Evolutionary conservation across 345 rosid species (phyloP).

Genomic region (Salix arbutifolia): DNA sequence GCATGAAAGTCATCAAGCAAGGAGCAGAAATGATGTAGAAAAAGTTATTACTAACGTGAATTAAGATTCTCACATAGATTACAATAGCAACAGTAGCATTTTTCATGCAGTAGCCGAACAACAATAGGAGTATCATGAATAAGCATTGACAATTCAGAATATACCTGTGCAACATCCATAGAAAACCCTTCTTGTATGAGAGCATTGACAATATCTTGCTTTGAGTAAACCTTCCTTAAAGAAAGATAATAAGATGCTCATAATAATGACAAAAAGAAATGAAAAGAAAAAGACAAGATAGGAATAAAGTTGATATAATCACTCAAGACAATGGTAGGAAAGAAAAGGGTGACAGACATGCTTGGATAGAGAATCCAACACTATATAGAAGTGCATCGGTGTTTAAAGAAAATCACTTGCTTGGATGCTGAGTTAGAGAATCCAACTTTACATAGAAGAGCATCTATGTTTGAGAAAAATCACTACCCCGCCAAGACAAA

Average conservation of each 20-base stretch:
- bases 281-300: too few relatives aligned
- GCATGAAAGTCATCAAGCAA: not conserved
- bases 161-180: conserved; percentile 63
- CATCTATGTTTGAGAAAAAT: too few relatives aligned
- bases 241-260: conserved; percentile 10
- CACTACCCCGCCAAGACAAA: not conserved
- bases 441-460: too few relatives aligned
- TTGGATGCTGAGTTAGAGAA: too few relatives aligned
- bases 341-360: not conserved
- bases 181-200: conserved; percentile 57
- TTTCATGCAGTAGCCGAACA: not conserved
- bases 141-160: not conserved
- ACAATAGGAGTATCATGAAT: too few relatives aligned
- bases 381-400: too few relatives aligned
- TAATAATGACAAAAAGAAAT: not conserved
- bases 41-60: not conserved
- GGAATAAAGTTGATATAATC: not conserved
- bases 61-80: not conserved
- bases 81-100: not conserved
- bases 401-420: not conserved
- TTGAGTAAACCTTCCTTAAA: conserved; percentile 51
- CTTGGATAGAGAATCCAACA: too few relatives aligned
- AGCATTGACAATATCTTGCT: conserved; percentile 42
- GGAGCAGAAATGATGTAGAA: not conserved
- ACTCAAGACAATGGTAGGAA: not conserved